Evolutionary conservation across 176 grass and related monocot species (phyloP), one percentile per base, ranked within the genome.

Genomic region (Ampelocalamus luodianensis): DNA sequence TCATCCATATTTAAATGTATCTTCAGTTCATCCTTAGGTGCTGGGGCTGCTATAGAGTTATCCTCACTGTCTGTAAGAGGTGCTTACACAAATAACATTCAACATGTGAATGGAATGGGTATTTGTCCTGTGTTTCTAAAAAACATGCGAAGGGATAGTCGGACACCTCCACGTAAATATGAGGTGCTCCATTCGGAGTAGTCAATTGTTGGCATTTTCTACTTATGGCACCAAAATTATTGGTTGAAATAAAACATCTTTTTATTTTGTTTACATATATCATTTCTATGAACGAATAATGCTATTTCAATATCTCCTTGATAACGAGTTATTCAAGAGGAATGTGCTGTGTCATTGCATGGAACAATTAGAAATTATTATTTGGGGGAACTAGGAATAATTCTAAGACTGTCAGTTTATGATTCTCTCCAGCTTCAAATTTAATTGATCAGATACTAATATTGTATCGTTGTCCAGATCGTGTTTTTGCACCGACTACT

Each of bases 401-500:
- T 74, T 73, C 20, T 59, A 42, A 59, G 71, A 42, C 34, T 70
- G n/a, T 29, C 24, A 22, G 17, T 77, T 15, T 71, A 15, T 10
- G 3, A 29, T 43, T 61, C 8, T 68, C 23, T 74, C 48, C 6
- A 66, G 23, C 61, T 83, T 66, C 79, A 65, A 86, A 70, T 71
- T 77, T 8, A 49, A 56, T 63, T 87, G 70, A 83, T 61, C 32
- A 42, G 4, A 77, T 15, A 74, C 34, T 86, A 81, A 89, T 78
- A 65, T 51, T 43, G 32, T 61, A 20, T 85, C 72, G 37, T 49
- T 84, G 58, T 86, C 40, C 75, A 99, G 97, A 99, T 88, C 92
- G 91, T 60, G 93, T 99, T 85, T 99, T 99, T 81, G 97, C 93
- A 79, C 97, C 97, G 45, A 99, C 97, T 86, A 99, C 97, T 74